A percentile compares a stretch with the other conserved stretches of the same genome.
These are phyloP conservation scores for Syzygium oleosum DNA, from an alignment of 345 rosid genomes.

Conservation along the genomic window DNA sequence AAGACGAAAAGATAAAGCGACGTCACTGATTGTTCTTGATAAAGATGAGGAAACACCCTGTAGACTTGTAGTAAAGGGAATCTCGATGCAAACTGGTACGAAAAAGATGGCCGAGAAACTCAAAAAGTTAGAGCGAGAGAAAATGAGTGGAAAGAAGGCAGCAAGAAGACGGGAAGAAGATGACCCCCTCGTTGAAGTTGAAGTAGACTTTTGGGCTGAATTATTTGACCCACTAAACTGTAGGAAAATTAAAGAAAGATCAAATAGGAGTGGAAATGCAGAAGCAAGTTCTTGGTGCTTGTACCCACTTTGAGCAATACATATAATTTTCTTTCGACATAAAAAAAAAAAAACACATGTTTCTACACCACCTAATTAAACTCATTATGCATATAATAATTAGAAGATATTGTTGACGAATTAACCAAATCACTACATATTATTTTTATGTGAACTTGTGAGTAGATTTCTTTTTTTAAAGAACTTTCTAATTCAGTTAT, in stretches of 20 bases:
- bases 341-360: neutral
- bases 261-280: neutral
- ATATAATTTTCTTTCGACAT: too few relatives aligned
- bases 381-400: neutral
- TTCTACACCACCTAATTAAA: neutral
- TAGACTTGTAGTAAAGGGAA: too few relatives aligned
- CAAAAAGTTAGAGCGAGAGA: neutral
- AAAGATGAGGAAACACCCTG: too few relatives aligned
- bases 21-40: too few relatives aligned
- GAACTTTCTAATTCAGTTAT: neutral
- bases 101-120: too few relatives aligned
- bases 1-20: too few relatives aligned
- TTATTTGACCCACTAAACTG: neutral
- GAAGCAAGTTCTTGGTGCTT: neutral
- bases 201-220: neutral
- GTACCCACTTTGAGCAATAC: rapidly evolving
- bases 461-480: too few relatives aligned
- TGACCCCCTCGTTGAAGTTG: neutral
- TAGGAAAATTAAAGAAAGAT: neutral
- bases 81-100: too few relatives aligned
- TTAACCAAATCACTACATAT: neutral
- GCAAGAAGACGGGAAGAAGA: neutral
- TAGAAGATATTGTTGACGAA: neutral
- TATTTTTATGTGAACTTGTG: neutral
- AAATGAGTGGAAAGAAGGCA: neutral